phyloP scores from a whole-genome alignment of 805 yeast genomes.

The Cyberlindnera mycetangii region DNA sequence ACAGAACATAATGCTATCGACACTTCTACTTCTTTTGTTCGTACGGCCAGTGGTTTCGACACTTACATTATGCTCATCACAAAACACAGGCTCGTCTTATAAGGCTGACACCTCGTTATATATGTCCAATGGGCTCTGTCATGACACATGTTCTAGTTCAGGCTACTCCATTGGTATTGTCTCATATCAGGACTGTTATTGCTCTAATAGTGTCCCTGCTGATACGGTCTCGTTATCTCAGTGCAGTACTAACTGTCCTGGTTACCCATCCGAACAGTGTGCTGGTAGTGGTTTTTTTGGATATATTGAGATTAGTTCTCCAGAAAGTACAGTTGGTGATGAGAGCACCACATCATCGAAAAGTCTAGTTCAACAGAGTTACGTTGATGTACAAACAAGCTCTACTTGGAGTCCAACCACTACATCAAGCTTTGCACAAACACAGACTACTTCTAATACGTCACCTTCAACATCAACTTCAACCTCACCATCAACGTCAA shows the following conservation, averaged over 20 bases:
- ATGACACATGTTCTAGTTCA: slow-evolving; percentile 32
- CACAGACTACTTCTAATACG: too few species aligned
- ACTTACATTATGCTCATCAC: slow-evolving; percentile 19
- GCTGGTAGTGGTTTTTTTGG: slow-evolving; percentile 39
- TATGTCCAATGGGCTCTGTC: slow-evolving; percentile 44
- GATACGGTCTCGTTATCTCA: slow-evolving; percentile 32
- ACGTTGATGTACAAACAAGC: not conserved
- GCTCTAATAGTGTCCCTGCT: slow-evolving; percentile 39
- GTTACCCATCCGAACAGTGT: slow-evolving; percentile 40
- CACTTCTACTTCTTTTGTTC: not conserved
- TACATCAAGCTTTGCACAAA: not conserved
- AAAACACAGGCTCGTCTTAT: slow-evolving; percentile 18
- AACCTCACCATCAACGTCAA: slow-evolving; percentile 6
- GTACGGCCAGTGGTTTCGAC: slow-evolving; percentile 3
- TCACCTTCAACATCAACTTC: slow-evolving; percentile 6
- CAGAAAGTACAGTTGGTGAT: slow-evolving; percentile 10
- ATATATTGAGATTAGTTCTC: slow-evolving; percentile 31
- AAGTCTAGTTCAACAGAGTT: slow-evolving; percentile 7
- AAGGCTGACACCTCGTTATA: slow-evolving; percentile 9
- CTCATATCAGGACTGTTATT: slow-evolving; percentile 40
- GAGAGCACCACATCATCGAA: slow-evolving; percentile 1
- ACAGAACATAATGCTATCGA: not conserved
- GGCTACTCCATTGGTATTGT: slow-evolving; percentile 47
- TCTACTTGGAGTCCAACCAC: too few species aligned
- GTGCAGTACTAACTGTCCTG: slow-evolving; percentile 42